Percentiles rank a stretch among this genome's conserved stretches.
Conservation (phyloP, 257 asterid species). For the Salvia splendens region DNA sequence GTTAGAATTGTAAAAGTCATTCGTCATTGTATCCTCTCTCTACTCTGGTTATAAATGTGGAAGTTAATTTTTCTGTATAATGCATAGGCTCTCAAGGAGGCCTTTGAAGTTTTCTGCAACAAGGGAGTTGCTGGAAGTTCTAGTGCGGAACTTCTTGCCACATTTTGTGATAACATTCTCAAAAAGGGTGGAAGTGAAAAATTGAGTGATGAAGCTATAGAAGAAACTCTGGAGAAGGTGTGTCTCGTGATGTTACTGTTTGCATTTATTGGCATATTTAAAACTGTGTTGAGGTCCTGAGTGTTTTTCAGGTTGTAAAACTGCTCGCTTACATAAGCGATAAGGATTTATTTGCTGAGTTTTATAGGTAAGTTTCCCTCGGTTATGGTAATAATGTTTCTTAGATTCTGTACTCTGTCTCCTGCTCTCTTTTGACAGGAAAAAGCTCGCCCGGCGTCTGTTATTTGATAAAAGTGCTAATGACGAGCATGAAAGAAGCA, state of each 20-base stretch:
- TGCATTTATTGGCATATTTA: conserved; percentile 15
- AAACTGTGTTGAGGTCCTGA: conserved; percentile 28
- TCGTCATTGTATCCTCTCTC: conserved; percentile 17
- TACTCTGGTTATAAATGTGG: not conserved
- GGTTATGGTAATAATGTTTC: conserved; percentile 3
- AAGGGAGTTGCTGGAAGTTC: conserved; percentile 99
- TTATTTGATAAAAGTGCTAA: conserved; percentile 98
- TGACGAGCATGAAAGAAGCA: conserved; percentile 98
- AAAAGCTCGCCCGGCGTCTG: conserved; percentile 93
- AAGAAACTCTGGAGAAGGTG: conserved; percentile 95
- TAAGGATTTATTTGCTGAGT: conserved; percentile 98
- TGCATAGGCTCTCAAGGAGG: conserved; percentile 95
- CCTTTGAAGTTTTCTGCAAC: conserved; percentile 95
- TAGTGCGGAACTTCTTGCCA: conserved; percentile 95
- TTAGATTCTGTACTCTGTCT: conserved; percentile 17
- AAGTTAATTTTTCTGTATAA: conserved; percentile 9
- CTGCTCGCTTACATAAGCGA: conserved; percentile 94
- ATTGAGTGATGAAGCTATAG: conserved; percentile 97
- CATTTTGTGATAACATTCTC: conserved; percentile 96
- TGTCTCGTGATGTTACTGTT: conserved; percentile 17
- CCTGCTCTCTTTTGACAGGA: conserved; percentile 51
- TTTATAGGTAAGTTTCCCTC: conserved; percentile 64
- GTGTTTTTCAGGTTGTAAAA: conserved; percentile 75
- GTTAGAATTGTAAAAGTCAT: conserved; percentile 43
- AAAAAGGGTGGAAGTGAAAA: conserved; percentile 98